Base-by-base conservation (phyloP, 768 basidiomycete genomes). In the Psilocybe cubensis region DNA sequence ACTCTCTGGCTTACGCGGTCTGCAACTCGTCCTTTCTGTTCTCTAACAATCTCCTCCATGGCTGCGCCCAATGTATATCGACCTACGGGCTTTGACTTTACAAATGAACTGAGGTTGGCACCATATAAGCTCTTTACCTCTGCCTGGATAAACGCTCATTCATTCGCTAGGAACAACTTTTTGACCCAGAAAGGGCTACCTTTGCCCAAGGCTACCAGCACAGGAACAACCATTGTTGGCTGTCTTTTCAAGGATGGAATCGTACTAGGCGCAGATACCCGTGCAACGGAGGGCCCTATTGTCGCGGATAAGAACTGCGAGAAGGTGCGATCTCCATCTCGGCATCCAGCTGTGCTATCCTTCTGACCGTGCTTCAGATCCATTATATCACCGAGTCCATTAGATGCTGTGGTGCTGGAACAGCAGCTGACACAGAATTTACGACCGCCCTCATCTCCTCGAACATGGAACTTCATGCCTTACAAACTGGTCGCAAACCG, bases 231-330 rank as follows among this genome's bases (percentile, higher is more conserved):
- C 47, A 98, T 99, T 78, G 97, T 99, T 17, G 97, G 97, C 24
- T 94, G 94, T 68, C 75, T 97, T 54, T 98, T 91, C 74, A 88
- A 87, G 63, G 92, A 93, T 68, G 97, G 97, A 4, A 88, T 99
- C 63, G 84, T 96, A 17, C 83, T 99, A 4, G 97, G 96, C 44
- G 97, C 97, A 12, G 97, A 98, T 73, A 99, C 97, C 1, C 83
- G 96, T 65, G 96, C 97, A 3, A 98, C 97, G 0, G 92, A 88
- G 59, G 97, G 96, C 1, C 83, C 85, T 21, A 98, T 98, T 62
- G 93, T 99, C 24, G 94, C 94, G 0, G 96, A 98, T 79, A 98
- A 99, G 85, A 99, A 99, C 76, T 99, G 97, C 74, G 97, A 98
- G 79, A 99, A 99, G 90, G 96, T 96, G 54, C 11, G 20, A 49